Evolutionary conservation across 2,329 filamentous ascomycete genomes (phyloP).

Genomic region (Zymoseptoria pseudotritici): DNA sequence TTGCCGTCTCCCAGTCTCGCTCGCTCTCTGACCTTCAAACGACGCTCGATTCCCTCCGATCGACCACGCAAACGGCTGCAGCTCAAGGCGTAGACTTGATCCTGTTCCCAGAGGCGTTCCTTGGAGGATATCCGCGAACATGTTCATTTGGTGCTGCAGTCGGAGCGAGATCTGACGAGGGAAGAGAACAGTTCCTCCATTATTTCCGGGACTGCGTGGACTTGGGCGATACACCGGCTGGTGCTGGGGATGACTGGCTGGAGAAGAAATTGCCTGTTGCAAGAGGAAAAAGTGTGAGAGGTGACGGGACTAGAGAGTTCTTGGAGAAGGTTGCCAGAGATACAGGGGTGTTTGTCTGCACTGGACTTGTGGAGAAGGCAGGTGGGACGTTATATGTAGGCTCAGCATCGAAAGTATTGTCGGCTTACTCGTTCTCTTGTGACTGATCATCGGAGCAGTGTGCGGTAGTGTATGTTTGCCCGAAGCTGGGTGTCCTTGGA

Average conservation of each 20-base stretch:
- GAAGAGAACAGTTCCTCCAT: conserved; percentile 71
- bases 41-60: conserved; percentile 60
- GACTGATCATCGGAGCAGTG: conserved; percentile 39
- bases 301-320: conserved; percentile 71
- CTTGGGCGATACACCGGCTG: conserved; percentile 67
- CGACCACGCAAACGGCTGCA: conserved; percentile 58
- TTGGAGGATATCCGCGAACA: conserved; percentile 84
- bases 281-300: conserved; percentile 43
- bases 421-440: neutral
- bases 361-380: conserved; percentile 69
- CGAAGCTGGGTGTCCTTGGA: conserved; percentile 62
- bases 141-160: conserved; percentile 68
- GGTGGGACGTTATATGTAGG: conserved; percentile 67
- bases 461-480: conserved; percentile 73
- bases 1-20: conserved; percentile 44
- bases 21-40: conserved; percentile 42
- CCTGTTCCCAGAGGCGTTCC: conserved; percentile 84
- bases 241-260: conserved; percentile 67
- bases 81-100: conserved; percentile 57
- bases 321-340: conserved; percentile 69
- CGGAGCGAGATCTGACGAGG: conserved; percentile 59
- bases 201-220: conserved; percentile 78
- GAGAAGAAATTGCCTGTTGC: conserved; percentile 50
- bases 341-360: conserved; percentile 74
- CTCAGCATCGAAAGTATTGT: neutral